Percentiles rank a stretch among this genome's conserved stretches.
phyloP scores from a whole-genome alignment of 75 land plant species.

The Sequoia sempervirens region DNA sequence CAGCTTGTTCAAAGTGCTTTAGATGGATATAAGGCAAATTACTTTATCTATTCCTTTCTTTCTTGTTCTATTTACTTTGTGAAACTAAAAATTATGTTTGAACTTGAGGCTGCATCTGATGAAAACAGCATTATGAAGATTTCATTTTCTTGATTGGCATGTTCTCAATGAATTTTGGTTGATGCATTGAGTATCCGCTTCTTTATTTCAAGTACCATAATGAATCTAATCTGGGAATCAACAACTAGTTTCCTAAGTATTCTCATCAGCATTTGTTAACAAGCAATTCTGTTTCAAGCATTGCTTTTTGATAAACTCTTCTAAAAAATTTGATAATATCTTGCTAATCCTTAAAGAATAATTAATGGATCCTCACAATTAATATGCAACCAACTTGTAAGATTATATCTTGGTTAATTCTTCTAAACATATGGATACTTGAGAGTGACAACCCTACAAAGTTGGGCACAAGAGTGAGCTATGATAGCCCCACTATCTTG shows the following conservation, averaged over 20 bases:
- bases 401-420: neutral
- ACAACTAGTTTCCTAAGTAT: neutral
- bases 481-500: too few relatives aligned
- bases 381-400: neutral
- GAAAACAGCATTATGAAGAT: neutral
- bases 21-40: conserved; percentile 31
- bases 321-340: neutral
- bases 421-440: neutral
- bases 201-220: neutral
- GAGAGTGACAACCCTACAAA: neutral
- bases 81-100: neutral
- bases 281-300: neutral
- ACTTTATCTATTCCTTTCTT: neutral
- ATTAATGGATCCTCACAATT: neutral
- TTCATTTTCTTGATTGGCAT: neutral
- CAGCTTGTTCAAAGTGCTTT: conserved; percentile 37
- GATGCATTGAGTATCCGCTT: neutral
- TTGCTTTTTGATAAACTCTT: neutral
- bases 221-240: neutral
- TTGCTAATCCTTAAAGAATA: neutral
- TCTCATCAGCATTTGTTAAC: neutral
- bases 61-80: neutral
- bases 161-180: neutral
- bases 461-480: neutral
- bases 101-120: neutral